These are phyloP conservation scores for Closterium sp. DNA, from an alignment of 139 green algal species.

Conservation along the genomic window DNA sequence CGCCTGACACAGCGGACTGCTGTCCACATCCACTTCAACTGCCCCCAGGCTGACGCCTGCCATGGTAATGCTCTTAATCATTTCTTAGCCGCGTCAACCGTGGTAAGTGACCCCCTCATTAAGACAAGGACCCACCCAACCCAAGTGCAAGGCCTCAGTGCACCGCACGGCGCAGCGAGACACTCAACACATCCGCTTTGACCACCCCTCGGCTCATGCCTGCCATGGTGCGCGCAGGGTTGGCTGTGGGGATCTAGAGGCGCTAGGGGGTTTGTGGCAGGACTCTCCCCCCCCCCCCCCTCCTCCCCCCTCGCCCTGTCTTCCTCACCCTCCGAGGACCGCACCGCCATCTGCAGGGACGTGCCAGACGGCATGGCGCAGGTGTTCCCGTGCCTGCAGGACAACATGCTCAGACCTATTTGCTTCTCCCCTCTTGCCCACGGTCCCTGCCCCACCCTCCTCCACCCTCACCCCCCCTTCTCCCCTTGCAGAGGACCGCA, in stretches of 20 bases:
- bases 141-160: constrained; percentile 64
- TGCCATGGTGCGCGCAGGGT: constrained; percentile 52
- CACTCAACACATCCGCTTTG: constrained; percentile 80
- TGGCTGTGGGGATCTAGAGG: too few species aligned
- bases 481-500: constrained; percentile 49
- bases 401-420: constrained; percentile 62
- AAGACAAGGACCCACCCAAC: too few species aligned
- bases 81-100: too few species aligned
- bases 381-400: constrained; percentile 80
- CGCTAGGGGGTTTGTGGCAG: too few species aligned
- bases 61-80: too few species aligned
- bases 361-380: constrained; percentile 56
- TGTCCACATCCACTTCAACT: constrained; percentile 82
- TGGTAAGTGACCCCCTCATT: too few species aligned
- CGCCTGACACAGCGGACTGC: constrained; percentile 58
- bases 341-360: constrained; percentile 38
- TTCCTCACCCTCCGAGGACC: constrained; percentile 30
- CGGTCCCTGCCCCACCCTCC: neutral
- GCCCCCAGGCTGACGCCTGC: too few species aligned
- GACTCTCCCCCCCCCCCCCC: neutral
- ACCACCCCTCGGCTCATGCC: too few species aligned
- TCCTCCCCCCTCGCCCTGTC: neutral
- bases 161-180: constrained; percentile 58
- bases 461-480: neutral
- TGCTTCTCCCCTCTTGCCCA: neutral